Conservation (phyloP, 2,329 filamentous ascomycete genomes). For the Cladosporium velox region DNA sequence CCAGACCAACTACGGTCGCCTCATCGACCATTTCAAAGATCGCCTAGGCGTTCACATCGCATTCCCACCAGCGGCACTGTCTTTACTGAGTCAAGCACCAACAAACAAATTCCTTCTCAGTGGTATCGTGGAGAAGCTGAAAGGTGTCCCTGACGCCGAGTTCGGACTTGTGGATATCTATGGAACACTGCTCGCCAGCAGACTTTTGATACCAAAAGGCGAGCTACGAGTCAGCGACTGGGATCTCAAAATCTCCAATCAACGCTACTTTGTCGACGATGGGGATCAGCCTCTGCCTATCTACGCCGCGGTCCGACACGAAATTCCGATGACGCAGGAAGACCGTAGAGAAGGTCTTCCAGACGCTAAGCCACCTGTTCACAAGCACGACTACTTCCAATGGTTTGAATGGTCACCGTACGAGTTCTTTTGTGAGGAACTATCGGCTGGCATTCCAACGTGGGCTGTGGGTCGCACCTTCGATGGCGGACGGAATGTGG, state of each 20-base stretch:
- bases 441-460: constrained; percentile 86
- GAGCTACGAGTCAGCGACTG: constrained; percentile 73
- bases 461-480: constrained; percentile 90
- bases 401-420: constrained; percentile 97
- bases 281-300: constrained; percentile 88
- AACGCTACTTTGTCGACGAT: constrained; percentile 71
- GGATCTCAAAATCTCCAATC: constrained; percentile 90
- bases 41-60: constrained; percentile 87
- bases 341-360: constrained; percentile 29
- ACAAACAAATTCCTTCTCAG: constrained; percentile 90
- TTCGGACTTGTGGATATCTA: constrained; percentile 95
- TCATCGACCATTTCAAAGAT: constrained; percentile 84
- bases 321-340: constrained; percentile 68
- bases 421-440: constrained; percentile 93
- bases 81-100: constrained; percentile 79
- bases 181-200: constrained; percentile 78
- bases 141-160: constrained; percentile 74
- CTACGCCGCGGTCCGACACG: constrained; percentile 92
- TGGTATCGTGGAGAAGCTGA: constrained; percentile 87
- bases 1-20: constrained; percentile 63
- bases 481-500: constrained; percentile 66
- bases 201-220: constrained; percentile 82
- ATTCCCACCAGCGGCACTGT: constrained; percentile 81
- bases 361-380: constrained; percentile 51
- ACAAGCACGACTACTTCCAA: constrained; percentile 79